Conservation (phyloP, 2,329 filamentous ascomycete species). For the Fusarium sp. region DNA sequence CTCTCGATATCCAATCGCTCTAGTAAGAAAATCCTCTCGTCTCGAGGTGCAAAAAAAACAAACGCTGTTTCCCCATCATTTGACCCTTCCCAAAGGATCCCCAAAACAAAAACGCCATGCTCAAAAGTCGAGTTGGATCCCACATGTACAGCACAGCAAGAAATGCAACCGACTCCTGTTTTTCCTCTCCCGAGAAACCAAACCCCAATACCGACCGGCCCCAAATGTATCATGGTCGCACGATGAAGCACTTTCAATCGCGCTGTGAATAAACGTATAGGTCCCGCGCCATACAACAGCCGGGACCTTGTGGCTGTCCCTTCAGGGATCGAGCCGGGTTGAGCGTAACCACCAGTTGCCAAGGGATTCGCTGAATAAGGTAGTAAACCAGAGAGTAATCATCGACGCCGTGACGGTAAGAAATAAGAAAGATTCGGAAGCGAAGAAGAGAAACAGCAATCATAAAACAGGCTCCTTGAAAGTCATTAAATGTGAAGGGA, state of each 20-base stretch:
- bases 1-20: not conserved
- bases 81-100: slow-evolving; percentile 17
- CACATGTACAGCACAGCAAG: slow-evolving; percentile 35
- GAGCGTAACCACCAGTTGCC: slow-evolving; percentile 40
- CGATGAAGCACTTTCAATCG: slow-evolving; percentile 46
- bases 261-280: slow-evolving; percentile 43
- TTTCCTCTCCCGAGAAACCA: slow-evolving; percentile 32
- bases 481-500: slow-evolving; percentile 39
- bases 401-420: slow-evolving; percentile 35
- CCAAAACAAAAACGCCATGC: slow-evolving; percentile 35
- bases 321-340: slow-evolving; percentile 29
- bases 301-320: slow-evolving; percentile 29
- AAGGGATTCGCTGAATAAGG: slow-evolving; percentile 35
- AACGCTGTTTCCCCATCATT: slow-evolving; percentile 11
- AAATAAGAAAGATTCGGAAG: slow-evolving; percentile 23
- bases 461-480: slow-evolving; percentile 31
- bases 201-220: slow-evolving; percentile 25
- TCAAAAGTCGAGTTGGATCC: slow-evolving; percentile 20
- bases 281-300: slow-evolving; percentile 24
- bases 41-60: slow-evolving; percentile 7
- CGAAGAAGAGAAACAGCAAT: slow-evolving; percentile 24
- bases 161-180: slow-evolving; percentile 37
- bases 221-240: slow-evolving; percentile 39
- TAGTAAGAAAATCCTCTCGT: slow-evolving; percentile 4
- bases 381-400: slow-evolving; percentile 27